Evolutionary conservation across 2,329 filamentous ascomycete species (phyloP).

Genomic region (Colletotrichum kahawae): DNA sequence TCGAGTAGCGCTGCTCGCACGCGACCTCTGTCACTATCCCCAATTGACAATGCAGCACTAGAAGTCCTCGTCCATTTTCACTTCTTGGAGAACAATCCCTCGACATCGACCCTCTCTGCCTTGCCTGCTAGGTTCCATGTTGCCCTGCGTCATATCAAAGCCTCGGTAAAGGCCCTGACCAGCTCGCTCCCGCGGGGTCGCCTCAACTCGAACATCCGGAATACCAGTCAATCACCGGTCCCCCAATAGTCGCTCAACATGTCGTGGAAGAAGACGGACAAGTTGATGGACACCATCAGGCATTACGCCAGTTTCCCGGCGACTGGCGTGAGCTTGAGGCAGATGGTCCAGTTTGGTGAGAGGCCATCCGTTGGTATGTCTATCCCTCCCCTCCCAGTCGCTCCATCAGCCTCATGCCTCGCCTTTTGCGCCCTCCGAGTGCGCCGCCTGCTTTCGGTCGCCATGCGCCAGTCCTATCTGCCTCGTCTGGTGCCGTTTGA

Average conservation of each 20-base stretch:
- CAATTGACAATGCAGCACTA: constrained; percentile 18
- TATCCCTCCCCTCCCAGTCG: constrained; percentile 2
- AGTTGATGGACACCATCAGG: constrained; percentile 95
- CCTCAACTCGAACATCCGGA: constrained; percentile 11
- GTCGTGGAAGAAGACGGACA: constrained; percentile 92
- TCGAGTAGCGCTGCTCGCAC: neutral
- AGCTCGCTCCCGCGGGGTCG: constrained; percentile 23
- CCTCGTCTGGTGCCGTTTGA: neutral
- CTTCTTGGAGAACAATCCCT: neutral
- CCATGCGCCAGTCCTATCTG: neutral
- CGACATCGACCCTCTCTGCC: neutral
- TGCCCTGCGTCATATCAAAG: constrained; percentile 24
- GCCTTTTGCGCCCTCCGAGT: neutral
- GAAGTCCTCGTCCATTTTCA: neutral
- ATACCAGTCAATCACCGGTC: constrained; percentile 16
- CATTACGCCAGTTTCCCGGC: constrained; percentile 97
- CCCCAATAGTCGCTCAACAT: constrained; percentile 56
- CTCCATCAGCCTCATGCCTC: neutral
- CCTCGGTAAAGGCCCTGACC: constrained; percentile 24
- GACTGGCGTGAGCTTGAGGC: constrained; percentile 92
- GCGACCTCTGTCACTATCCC: neutral
- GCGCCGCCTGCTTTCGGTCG: neutral
- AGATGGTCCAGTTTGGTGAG: constrained; percentile 99
- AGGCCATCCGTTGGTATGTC: constrained; percentile 83
- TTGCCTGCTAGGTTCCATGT: constrained; percentile 19